These are phyloP conservation scores for Psilocybe cubensis DNA, from an alignment of 768 basidiomycete species.

Conservation along the genomic window DNA sequence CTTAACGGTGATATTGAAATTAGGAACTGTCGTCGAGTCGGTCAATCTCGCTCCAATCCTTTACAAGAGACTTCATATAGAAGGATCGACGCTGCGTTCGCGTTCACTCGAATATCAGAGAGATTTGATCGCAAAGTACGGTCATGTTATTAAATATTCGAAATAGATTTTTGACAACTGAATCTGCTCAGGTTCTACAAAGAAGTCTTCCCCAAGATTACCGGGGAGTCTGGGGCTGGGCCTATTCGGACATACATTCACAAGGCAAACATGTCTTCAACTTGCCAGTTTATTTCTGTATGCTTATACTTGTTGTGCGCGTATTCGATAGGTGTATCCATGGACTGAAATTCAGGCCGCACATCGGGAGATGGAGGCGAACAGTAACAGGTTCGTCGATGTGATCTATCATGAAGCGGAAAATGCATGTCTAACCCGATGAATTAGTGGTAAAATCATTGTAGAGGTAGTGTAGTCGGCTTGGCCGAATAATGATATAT, in stretches of 20 bases:
- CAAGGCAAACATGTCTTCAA: slow-evolving; percentile 49
- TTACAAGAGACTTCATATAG: slow-evolving; percentile 84
- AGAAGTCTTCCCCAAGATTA: slow-evolving; percentile 61
- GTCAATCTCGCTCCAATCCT: slow-evolving; percentile 70
- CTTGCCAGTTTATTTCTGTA: slow-evolving; percentile 1
- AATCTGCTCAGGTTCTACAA: slow-evolving; percentile 48
- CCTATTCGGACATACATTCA: slow-evolving; percentile 77
- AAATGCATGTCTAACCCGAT: slow-evolving; percentile 1
- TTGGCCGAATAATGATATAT: too few species aligned
- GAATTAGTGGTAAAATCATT: slow-evolving; percentile 49
- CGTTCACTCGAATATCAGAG: slow-evolving; percentile 78
- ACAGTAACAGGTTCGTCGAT: slow-evolving; percentile 48
- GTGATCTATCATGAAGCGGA: slow-evolving; percentile 3
- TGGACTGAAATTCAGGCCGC: slow-evolving; percentile 83
- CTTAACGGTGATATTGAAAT: not conserved
- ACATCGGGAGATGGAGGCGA: slow-evolving; percentile 83
- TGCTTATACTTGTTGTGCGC: not conserved
- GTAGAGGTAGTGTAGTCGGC: slow-evolving; percentile 34
- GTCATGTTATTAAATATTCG: not conserved
- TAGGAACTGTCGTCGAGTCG: slow-evolving; percentile 55
- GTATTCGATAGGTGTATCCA: slow-evolving; percentile 61
- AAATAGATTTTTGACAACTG: not conserved
- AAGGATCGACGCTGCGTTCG: slow-evolving; percentile 86
- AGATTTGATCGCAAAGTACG: slow-evolving; percentile 62
- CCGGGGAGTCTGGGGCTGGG: slow-evolving; percentile 57